A percentile compares a stretch with the other conserved stretches of the same genome.
Conservation (phyloP, 2,329 filamentous ascomycete species). For the Acephala macrosclerotiorum region DNA sequence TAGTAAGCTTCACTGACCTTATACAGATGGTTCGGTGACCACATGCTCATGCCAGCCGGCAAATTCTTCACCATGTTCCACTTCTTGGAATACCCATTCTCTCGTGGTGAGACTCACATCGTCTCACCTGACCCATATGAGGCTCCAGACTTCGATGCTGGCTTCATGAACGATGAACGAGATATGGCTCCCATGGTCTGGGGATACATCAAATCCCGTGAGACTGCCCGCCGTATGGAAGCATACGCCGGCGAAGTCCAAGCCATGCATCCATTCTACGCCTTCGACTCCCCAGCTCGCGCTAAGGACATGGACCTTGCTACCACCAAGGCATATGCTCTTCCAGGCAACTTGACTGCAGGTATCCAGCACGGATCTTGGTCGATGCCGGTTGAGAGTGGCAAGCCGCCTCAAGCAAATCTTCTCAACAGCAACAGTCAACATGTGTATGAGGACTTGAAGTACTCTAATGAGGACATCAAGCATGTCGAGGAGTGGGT, state of each 20-base stretch:
- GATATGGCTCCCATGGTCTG: conserved; percentile 88
- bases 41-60: conserved; percentile 61
- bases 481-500: conserved; percentile 56
- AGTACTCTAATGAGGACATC: conserved; percentile 70
- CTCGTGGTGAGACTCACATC: conserved; percentile 67
- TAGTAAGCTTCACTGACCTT: neutral
- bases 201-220: conserved; percentile 64
- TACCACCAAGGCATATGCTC: conserved; percentile 78
- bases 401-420: conserved; percentile 52
- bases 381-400: conserved; percentile 65
- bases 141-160: conserved; percentile 78
- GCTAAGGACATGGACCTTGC: conserved; percentile 76
- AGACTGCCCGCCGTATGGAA: conserved; percentile 63
- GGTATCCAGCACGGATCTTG: conserved; percentile 61
- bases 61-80: conserved; percentile 62
- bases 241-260: conserved; percentile 57
- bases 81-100: conserved; percentile 67
- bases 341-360: conserved; percentile 56
- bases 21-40: conserved; percentile 61
- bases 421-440: conserved; percentile 71
- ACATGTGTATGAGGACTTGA: conserved; percentile 65
- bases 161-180: conserved; percentile 86
- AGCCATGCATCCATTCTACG: conserved; percentile 74
- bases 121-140: conserved; percentile 71
- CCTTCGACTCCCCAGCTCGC: conserved; percentile 72